Base-by-base conservation (phyloP, 2,329 filamentous ascomycete species). In the Proliferodiscus dingleyae region DNA sequence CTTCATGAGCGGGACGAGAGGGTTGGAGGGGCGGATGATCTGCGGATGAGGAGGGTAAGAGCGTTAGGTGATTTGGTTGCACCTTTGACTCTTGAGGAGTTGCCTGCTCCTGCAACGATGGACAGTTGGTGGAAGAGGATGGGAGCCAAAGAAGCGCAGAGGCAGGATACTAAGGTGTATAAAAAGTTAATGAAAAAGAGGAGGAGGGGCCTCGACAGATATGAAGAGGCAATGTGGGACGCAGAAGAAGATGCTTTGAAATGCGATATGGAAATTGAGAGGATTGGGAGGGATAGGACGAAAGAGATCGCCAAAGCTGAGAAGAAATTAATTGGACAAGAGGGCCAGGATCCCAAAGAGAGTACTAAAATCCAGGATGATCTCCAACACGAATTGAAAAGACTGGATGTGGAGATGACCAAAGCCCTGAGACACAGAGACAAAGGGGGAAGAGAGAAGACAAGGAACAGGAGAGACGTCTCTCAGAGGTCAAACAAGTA, bases 131-230 rank as follows among this genome's bases (percentile, higher is more conserved):
- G 47, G 47, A 50, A 47, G 37, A 44, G 37, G 28, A 26, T 30
- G 41, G 47, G 44, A n/a, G n/a, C 7, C n/a, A 45, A 34, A n/a
- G 26, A 46, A 26, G 47, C 47, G 19, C 39, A 46, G 37, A 46
- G 33, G 36, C 41, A 39, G 16, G 44, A 50, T 23, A 41, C 22
- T 11, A 44, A 45, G 34, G 44, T 43, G 33, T 3, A 37, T 11
- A 23, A 13, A 15, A 46, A 28, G n/a, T 5, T 46, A 7, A 30
- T 38, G 30, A 44, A 41, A 21, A 34, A 9, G 10, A 42, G 30
- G 13, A 9, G 9, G 2, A 26, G 22, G 10, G 34, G 34, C 5
- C 19, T 13, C 4, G 34, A 37, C 10, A 22, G 11, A 7, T 37
- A 22, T n/a, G 34, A 21, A 5, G 34, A 22, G 34, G 18, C 15